Evolutionary conservation across 768 basidiomycete species (phyloP), one percentile per base, ranked within the genome.

Genomic region (Tylopilus subfusipes): DNA sequence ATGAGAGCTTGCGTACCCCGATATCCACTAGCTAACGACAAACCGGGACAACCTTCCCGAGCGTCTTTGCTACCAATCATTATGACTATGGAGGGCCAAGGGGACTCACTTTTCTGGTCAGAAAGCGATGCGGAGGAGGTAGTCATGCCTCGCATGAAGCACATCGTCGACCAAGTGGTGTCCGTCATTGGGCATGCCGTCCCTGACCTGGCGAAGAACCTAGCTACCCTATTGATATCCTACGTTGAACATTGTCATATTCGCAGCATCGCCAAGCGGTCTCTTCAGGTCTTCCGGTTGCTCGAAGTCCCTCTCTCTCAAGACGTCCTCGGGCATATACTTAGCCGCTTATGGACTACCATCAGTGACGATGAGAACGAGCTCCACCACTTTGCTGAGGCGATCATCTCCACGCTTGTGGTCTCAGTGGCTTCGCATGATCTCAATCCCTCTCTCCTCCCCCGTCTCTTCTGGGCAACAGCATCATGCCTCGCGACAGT

Each of bases 191-290:
- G 82, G 44, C 88, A 88, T 19, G 73, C 90, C 16, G 82, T 83
- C 47, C 83, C 88, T 10, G 75, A 78, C n/a, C 72, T 96, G 29
- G 75, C 82, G 34, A 82, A 86, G 50, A 76, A 81, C 42, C 93
- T 95, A 85, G 92, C 90, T 7, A 85, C 85, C 3, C 59, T 93
- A 29, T 88, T 90, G 11, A 72, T 97, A 53, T 73, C 77, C 27
- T 97, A 95, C 86, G 88, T 91, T 5, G 93, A 92, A 13, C 78
- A 86, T 2, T 96, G 93, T 63, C 88, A 90, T 16, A 91, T 93
- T 56, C 84, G 92, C 44, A 83, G 85, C 36, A 84, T 85, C 19
- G 93, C 95, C 3, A 91, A 90, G 72, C 82, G 93, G 30, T 95
- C 93, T 11, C 75, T 97, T 55, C 94, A 97, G 67, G 76, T 93